Evolutionary conservation across 2,329 filamentous ascomycete species (phyloP), one percentile per base, ranked within the genome.

Genomic region (Ophiostoma himal-ulmi): DNA sequence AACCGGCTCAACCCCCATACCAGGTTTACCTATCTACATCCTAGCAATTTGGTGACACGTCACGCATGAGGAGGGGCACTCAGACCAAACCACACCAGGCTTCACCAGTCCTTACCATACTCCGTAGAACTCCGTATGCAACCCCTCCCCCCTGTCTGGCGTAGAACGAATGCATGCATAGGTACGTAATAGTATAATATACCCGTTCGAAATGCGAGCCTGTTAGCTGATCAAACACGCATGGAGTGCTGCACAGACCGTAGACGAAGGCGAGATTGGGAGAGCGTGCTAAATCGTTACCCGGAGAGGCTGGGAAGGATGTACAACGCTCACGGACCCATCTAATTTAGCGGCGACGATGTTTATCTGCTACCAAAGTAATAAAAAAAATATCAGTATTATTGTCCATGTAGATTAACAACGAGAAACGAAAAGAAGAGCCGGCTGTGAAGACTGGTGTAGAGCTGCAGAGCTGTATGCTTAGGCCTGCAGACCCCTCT

Each of bases 341-440:
- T 67, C 60, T 20, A 7, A 36, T 66, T 72, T 73, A 75, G 70
- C 77, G 76, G 74, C 73, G 78, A 76, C 78, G 81, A 74, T 78
- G 80, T 39, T 71, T 70, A 75, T 83, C 82, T 83, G 78, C 79
- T 26, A 44, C 41, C n/a, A 70, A 34, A 65, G 34, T 26, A 66
- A 39, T 26, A 66, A 71, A 71, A 68, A 72, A 36, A 41, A 52
- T 3, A 48, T 20, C 22, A 67, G 54, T 30, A 34, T n/a, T 37
- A 44, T 48, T 41, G 34, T 41, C 48, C n/a, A n/a, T 60, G 44
- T 17, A 17, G 57, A 37, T 57, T 41, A 69, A 48, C 65, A 48
- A 67, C 8, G 65, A 69, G 60, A 57, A 13, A 62, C 10, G 39
- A 17, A 14, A 44, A 22, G n/a, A 54, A 54, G 11, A 30, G 52